A percentile compares a stretch with the other conserved stretches of the same genome.
Conservation (phyloP, 2,329 filamentous ascomycete species). For the Colletotrichum echinochloae region DNA sequence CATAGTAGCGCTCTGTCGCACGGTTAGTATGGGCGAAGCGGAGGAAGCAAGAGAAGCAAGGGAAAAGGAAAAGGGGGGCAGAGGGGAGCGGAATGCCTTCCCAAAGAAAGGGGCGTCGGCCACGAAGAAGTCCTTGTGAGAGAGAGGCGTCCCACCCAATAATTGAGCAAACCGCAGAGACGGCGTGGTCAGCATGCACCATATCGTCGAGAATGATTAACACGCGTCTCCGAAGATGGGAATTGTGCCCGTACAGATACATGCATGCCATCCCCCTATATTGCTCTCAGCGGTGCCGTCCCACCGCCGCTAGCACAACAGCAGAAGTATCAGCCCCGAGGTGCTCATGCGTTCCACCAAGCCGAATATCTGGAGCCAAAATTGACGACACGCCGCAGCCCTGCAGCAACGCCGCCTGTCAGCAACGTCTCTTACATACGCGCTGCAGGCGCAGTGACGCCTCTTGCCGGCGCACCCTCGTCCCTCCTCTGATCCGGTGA, state of each 20-base stretch:
- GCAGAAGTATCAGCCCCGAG: background rate
- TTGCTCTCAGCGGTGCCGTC: constrained; percentile 9
- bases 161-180: background rate
- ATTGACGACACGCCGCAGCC: constrained; percentile 9
- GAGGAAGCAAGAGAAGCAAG: background rate
- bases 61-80: background rate
- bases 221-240: too few species aligned
- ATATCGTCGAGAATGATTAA: background rate
- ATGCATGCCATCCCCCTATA: background rate
- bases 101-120: background rate
- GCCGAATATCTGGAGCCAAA: constrained; percentile 13
- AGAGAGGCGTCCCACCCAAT: background rate
- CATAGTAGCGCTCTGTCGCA: background rate
- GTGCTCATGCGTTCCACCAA: constrained; percentile 1
- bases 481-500: background rate
- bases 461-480: background rate
- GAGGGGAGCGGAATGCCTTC: too few species aligned
- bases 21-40: too few species aligned
- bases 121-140: background rate
- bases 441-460: constrained; percentile 4
- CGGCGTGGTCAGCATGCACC: background rate
- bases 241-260: background rate
- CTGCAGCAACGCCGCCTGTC: constrained; percentile 6
- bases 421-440: background rate
- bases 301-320: background rate